These are phyloP conservation scores for Meira nashicola DNA, from an alignment of 1,284 basidiomycete genomes.

Conservation along the genomic window DNA sequence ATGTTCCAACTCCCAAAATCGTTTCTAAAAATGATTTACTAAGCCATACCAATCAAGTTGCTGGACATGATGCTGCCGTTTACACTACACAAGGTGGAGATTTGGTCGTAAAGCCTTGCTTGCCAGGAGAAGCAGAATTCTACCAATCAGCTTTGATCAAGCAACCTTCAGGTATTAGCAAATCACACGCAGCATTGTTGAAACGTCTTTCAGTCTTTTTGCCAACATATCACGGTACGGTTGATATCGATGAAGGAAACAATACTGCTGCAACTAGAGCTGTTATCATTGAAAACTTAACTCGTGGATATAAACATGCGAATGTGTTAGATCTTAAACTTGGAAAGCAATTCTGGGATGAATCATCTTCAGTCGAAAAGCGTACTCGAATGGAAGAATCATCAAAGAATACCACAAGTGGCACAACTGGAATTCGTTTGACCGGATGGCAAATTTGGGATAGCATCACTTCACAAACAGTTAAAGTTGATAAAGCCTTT, in stretches of 20 bases:
- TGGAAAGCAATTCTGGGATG: constrained; percentile 73
- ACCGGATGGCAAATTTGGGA: constrained; percentile 77
- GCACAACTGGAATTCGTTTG: constrained; percentile 70
- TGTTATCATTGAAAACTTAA: constrained; percentile 69
- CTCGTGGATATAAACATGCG: constrained; percentile 68
- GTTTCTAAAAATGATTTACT: background rate
- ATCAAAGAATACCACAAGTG: constrained; percentile 68
- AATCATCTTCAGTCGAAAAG: constrained; percentile 72
- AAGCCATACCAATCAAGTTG: constrained; percentile 63
- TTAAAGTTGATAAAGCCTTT: constrained; percentile 2
- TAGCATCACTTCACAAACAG: background rate
- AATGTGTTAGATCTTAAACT: constrained; percentile 88
- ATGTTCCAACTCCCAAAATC: background rate
- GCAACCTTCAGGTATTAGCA: background rate
- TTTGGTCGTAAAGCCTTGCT: constrained; percentile 77
- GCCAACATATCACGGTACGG: background rate
- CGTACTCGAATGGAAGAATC: constrained; percentile 69
- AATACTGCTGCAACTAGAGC: constrained; percentile 33
- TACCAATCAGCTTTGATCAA: constrained; percentile 63
- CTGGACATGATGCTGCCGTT: constrained; percentile 73
- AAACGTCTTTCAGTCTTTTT: constrained; percentile 10
- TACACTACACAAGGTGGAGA: constrained; percentile 69
- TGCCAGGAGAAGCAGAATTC: constrained; percentile 70
- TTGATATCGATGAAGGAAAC: constrained; percentile 14
- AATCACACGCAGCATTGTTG: constrained; percentile 16